phyloP scores from a whole-genome alignment of 164 flowering plant genomes.

The Tetracentron sinense region DNA sequence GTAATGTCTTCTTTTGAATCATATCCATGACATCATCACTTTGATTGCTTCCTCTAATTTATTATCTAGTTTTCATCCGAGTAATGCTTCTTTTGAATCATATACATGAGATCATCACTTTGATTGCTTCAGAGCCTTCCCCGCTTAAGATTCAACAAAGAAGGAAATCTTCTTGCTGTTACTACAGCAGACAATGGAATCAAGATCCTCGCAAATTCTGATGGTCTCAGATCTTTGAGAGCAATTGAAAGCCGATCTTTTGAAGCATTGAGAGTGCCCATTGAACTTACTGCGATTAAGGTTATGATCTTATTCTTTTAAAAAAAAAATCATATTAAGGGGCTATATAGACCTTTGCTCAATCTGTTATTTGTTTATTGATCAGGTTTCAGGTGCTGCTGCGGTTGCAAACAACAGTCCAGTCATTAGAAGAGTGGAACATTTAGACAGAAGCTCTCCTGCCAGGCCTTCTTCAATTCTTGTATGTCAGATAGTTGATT shows the following conservation, averaged over 20 bases:
- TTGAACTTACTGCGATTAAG: slow-evolving; percentile 56
- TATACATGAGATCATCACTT: slow-evolving; percentile 10
- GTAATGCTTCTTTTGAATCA: background rate
- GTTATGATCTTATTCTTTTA: slow-evolving; percentile 32
- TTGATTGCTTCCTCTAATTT: too few relatives aligned
- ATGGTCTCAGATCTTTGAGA: slow-evolving; percentile 56
- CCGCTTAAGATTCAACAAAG: slow-evolving; percentile 85
- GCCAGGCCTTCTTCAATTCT: slow-evolving; percentile 56
- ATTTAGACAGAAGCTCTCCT: slow-evolving; percentile 57
- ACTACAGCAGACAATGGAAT: slow-evolving; percentile 78
- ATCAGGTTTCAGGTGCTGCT: slow-evolving; percentile 53
- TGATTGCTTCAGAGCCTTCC: slow-evolving; percentile 62
- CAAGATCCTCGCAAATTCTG: slow-evolving; percentile 78
- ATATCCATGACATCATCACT: slow-evolving; percentile 9
- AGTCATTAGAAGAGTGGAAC: slow-evolving; percentile 53
- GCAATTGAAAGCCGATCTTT: slow-evolving; percentile 46
- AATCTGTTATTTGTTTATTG: slow-evolving; percentile 11
- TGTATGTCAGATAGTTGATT: slow-evolving; percentile 35
- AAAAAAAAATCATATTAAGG: too few relatives aligned
- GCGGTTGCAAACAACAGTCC: slow-evolving; percentile 43
- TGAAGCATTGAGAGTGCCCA: slow-evolving; percentile 56
- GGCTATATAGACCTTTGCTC: background rate
- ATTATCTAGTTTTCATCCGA: background rate
- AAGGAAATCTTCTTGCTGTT: slow-evolving; percentile 83
- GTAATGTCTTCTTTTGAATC: background rate